Conservation (phyloP, 2,329 filamentous ascomycete genomes). For the Trichoderma afroharzianum region DNA sequence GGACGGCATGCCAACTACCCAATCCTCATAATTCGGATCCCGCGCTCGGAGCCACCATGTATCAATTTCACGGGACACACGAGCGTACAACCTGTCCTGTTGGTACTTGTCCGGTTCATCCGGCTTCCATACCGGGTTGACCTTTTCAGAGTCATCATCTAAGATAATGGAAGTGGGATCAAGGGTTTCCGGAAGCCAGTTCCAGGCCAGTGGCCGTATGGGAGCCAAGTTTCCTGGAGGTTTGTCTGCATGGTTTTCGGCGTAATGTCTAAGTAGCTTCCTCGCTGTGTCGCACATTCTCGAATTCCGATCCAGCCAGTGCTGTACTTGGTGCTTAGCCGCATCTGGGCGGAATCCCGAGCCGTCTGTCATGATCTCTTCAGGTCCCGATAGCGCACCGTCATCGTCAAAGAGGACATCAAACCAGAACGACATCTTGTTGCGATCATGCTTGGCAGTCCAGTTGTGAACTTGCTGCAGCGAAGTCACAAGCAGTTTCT, state of each 20-base stretch:
- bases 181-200: slow-evolving; percentile 48
- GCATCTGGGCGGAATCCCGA: slow-evolving; percentile 52
- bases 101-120: slow-evolving; percentile 55
- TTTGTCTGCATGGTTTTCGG: slow-evolving; percentile 45
- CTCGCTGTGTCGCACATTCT: slow-evolving; percentile 55
- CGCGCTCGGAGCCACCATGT: slow-evolving; percentile 61
- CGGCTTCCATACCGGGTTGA: slow-evolving; percentile 48
- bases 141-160: slow-evolving; percentile 40
- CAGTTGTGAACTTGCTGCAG: slow-evolving; percentile 66
- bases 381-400: slow-evolving; percentile 43
- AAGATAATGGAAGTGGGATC: slow-evolving; percentile 30
- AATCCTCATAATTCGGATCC: slow-evolving; percentile 58
- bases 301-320: slow-evolving; percentile 61
- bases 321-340: slow-evolving; percentile 57
- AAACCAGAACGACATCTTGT: slow-evolving; percentile 68
- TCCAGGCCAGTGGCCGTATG: slow-evolving; percentile 52
- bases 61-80: slow-evolving; percentile 62
- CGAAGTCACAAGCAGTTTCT: slow-evolving; percentile 62
- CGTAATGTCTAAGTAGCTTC: slow-evolving; percentile 53
- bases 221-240: slow-evolving; percentile 48
- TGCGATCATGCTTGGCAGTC: slow-evolving; percentile 65
- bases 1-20: slow-evolving; percentile 57
- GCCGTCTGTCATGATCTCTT: slow-evolving; percentile 51
- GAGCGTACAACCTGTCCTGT: slow-evolving; percentile 56
- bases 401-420: slow-evolving; percentile 62